phyloP scores from a whole-genome alignment of 2,329 filamentous ascomycete genomes.

The Apiospora malaysiana region DNA sequence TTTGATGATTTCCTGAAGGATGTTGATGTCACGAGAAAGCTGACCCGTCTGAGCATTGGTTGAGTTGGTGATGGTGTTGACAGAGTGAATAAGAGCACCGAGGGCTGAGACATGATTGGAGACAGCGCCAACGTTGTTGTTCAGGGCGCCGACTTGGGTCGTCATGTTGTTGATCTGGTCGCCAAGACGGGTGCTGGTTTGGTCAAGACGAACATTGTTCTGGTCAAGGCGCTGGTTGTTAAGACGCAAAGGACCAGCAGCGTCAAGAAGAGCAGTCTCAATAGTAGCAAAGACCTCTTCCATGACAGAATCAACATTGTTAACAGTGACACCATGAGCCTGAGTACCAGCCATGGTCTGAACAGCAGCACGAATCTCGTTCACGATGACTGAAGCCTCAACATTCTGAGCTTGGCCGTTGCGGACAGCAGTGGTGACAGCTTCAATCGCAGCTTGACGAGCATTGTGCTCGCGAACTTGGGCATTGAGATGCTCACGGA shows the following conservation, averaged over 20 bases:
- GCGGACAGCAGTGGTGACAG: constrained; percentile 49
- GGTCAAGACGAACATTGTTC: constrained; percentile 18
- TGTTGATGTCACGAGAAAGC: constrained; percentile 27
- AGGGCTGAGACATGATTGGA: constrained; percentile 34
- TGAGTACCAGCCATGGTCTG: constrained; percentile 48
- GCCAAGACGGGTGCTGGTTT: constrained; percentile 20
- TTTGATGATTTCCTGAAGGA: constrained; percentile 35
- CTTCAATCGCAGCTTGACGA: constrained; percentile 38
- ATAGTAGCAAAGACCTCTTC: constrained; percentile 34
- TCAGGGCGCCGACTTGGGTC: constrained; percentile 35
- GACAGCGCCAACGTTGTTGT: constrained; percentile 23
- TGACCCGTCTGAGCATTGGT: constrained; percentile 20
- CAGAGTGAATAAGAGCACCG: constrained; percentile 33
- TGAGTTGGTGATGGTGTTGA: constrained; percentile 33
- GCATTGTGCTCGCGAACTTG: constrained; percentile 39
- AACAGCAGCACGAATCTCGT: constrained; percentile 27
- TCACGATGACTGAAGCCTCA: constrained; percentile 27
- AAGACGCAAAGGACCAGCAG: constrained; percentile 28
- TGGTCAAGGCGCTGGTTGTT: constrained; percentile 24
- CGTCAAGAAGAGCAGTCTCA: constrained; percentile 30
- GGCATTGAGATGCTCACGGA: constrained; percentile 34
- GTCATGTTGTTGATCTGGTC: constrained; percentile 28
- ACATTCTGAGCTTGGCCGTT: constrained; percentile 24
- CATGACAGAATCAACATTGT: constrained; percentile 32
- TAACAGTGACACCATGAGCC: background rate